Evolutionary conservation across 1,284 basidiomycete species (phyloP), one percentile per base, ranked within the genome.

Genomic region (Cryptococcus jaspeensis): DNA sequence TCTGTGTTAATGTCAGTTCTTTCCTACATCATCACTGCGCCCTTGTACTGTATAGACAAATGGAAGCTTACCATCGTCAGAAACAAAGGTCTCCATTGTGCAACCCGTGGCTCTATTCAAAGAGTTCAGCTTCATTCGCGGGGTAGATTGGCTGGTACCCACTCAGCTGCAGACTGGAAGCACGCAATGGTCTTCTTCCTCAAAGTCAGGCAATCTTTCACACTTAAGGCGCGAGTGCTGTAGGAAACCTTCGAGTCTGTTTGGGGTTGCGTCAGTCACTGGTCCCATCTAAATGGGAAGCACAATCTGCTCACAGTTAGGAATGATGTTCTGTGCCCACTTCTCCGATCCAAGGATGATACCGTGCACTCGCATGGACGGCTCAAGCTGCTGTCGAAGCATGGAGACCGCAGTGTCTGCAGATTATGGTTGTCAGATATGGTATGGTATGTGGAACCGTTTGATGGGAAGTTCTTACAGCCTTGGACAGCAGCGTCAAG

Each of bases 401-500:
- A 74, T 75, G 8, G 74, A 73, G 50, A 81, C 73, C 53, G 76
- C 77, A 43, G 61, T 74, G 65, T 81, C 80, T 28, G 74, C 11
- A 18, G 12, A 48, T n/a, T 9, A 35, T 12, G 28, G 22, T 16
- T 20, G 37, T 49, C 37, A 49, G 38, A 28, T 42, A n/a, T 13
- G 42, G 36, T n/a, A 4, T 28, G 18, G n/a, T n/a, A 12, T 45
- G 28, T 11, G 16, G 16, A 32, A 32, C 37, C n/a, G 9, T 36
- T 39, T 8, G 40, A 44, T 22, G 7, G 25, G 2, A 35, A 37
- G 23, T 13, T 50, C 61, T 56, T 38, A 61, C 62, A 70, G 12
- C 64, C 67, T 56, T 65, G 65, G 1, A 81, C 78, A 7, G 79
- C 80, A 0, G 80, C 80, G 56, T 81, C 80, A 20, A 79, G 71